Conservation (phyloP, 2,329 filamentous ascomycete genomes). For the Cladosporium sp. region DNA sequence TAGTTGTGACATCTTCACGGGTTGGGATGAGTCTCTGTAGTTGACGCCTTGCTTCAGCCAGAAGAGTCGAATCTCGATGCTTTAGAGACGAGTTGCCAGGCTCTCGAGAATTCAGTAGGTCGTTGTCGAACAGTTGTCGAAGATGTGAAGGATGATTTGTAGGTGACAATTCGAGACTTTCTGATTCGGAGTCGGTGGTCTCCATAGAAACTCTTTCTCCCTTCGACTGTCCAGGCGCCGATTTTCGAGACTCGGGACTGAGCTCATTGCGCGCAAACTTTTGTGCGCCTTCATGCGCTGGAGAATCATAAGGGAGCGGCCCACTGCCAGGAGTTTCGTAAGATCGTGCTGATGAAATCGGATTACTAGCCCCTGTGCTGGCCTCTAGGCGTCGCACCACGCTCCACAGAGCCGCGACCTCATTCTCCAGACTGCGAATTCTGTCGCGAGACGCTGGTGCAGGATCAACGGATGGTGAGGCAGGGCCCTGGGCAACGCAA, state of each 20-base stretch:
- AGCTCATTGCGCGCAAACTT: no score
- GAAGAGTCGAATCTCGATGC: slow-evolving; percentile 1
- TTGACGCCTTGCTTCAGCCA: slow-evolving; percentile 19
- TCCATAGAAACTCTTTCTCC: background rate
- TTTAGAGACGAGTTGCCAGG: background rate
- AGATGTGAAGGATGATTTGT: slow-evolving; percentile 26
- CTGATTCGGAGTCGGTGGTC: background rate
- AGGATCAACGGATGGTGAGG: background rate
- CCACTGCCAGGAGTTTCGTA: no score
- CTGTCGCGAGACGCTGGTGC: slow-evolving; percentile 4
- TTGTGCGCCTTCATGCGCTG: no score
- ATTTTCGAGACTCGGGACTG: no score
- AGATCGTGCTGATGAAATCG: no score
- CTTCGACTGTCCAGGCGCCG: no score
- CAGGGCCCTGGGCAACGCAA: slow-evolving; percentile 4
- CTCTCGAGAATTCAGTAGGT: slow-evolving; percentile 18
- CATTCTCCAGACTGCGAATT: slow-evolving; percentile 16
- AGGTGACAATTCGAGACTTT: slow-evolving; percentile 16
- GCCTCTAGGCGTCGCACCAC: slow-evolving; percentile 18
- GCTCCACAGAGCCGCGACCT: slow-evolving; percentile 19
- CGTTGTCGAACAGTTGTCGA: slow-evolving; percentile 29
- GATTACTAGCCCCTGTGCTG: slow-evolving; percentile 7
- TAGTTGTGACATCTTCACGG: slow-evolving; percentile 21
- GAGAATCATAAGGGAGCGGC: no score
- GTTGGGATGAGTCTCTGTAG: slow-evolving; percentile 24